Conservation (phyloP, 1,284 basidiomycete genomes). For the Ceratobasidium sp. region DNA sequence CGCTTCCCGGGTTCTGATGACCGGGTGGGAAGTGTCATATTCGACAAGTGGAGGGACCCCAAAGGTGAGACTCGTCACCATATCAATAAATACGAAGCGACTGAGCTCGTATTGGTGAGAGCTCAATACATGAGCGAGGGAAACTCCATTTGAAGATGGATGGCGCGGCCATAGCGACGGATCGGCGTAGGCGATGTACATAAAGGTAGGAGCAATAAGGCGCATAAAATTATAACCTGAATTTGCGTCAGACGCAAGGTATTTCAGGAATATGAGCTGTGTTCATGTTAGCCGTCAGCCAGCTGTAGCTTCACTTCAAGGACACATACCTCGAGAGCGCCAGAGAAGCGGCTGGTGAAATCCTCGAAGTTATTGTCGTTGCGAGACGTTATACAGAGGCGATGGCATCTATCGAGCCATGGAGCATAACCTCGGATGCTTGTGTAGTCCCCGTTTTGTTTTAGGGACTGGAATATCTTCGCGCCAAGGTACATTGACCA, state of each 20-base stretch:
- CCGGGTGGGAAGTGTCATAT: constrained; percentile 13
- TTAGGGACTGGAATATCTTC: not conserved
- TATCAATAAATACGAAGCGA: constrained; percentile 11
- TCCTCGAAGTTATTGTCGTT: not conserved
- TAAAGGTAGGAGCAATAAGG: not conserved
- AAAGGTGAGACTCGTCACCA: not conserved
- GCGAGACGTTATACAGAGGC: not conserved
- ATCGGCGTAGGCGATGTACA: not conserved
- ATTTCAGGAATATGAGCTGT: not conserved
- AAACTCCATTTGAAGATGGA: not conserved
- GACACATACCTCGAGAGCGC: constrained; percentile 5
- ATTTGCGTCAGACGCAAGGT: not conserved
- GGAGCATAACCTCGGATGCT: not conserved
- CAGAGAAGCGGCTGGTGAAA: not conserved
- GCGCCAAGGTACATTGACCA: constrained; percentile 28
- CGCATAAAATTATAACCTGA: not conserved
- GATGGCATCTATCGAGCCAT: not conserved
- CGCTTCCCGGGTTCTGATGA: not conserved
- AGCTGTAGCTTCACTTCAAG: not conserved
- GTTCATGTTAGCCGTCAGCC: not conserved
- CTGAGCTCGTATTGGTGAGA: not conserved
- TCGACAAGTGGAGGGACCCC: constrained; percentile 6
- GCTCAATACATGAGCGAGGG: not conserved
- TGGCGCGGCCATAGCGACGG: constrained; percentile 3
- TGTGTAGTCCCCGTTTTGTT: not conserved